phyloP scores from a whole-genome alignment of 768 basidiomycete species.

The Amanita inopinata region DNA sequence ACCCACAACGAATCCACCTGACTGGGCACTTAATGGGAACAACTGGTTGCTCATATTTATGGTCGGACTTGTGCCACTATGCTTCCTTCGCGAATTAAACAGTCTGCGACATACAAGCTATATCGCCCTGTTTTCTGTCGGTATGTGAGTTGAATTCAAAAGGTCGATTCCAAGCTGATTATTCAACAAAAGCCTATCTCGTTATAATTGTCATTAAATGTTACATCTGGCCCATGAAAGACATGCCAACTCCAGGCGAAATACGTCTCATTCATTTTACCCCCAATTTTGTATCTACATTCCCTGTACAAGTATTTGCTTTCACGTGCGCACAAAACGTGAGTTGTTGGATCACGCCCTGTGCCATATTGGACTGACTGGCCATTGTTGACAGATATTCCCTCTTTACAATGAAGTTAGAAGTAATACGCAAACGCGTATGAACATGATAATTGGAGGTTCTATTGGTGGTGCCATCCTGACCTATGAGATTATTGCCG shows the following conservation, averaged over 20 bases:
- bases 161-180: conserved; percentile 1
- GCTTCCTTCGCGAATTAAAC: conserved; percentile 76
- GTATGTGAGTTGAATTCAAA: conserved; percentile 32
- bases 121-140: conserved; percentile 82
- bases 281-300: conserved; percentile 68
- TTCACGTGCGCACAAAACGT: conserved; percentile 94
- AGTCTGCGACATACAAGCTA: conserved; percentile 88
- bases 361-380: too few relatives aligned
- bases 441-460: conserved; percentile 81
- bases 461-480: conserved; percentile 80
- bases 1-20: conserved; percentile 52
- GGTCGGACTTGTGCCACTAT: conserved; percentile 67
- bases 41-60: conserved; percentile 80
- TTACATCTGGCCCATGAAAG: conserved; percentile 67
- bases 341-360: conserved; percentile 20
- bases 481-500: conserved; percentile 81
- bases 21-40: conserved; percentile 67
- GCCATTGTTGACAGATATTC: conserved; percentile 72
- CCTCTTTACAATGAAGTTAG: conserved; percentile 89
- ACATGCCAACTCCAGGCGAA: conserved; percentile 54
- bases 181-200: conserved; percentile 47
- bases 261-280: conserved; percentile 66
- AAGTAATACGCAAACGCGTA: conserved; percentile 66
- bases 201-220: conserved; percentile 71
- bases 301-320: conserved; percentile 91